These are phyloP conservation scores for Zygotorulaspora mrakii DNA, from an alignment of 1,139 yeast species.

Conservation along the genomic window DNA sequence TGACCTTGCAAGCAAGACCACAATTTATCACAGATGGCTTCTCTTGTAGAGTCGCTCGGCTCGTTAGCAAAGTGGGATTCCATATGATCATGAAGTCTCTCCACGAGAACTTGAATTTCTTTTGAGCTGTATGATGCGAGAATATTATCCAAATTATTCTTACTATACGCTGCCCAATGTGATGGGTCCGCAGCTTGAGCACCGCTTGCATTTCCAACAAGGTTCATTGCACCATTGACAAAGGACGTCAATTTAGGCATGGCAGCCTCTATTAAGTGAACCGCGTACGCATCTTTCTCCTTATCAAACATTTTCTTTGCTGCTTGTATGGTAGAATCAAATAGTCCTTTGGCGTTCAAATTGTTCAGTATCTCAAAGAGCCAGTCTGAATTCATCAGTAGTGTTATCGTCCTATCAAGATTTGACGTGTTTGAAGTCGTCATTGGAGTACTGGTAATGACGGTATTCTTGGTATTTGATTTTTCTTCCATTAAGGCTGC, in stretches of 20 bases:
- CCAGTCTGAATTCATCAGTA: conserved; percentile 61
- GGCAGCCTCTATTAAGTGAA: conserved; percentile 49
- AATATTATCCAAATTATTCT: conserved; percentile 55
- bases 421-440: conserved; percentile 14
- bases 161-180: conserved; percentile 61
- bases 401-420: conserved; percentile 39
- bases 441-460: conserved; percentile 8
- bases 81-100: conserved; percentile 53
- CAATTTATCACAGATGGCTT: conserved; percentile 43
- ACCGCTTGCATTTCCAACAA: conserved; percentile 42
- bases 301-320: conserved; percentile 42
- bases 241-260: conserved; percentile 66
- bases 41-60: conserved; percentile 33
- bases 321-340: conserved; percentile 30
- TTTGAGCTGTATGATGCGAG: conserved; percentile 53
- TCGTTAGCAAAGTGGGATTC: conserved; percentile 55
- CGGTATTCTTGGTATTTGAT: conserved; percentile 11
- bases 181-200: conserved; percentile 45
- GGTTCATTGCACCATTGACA: conserved; percentile 59
- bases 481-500: conserved; percentile 20
- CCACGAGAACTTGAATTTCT: conserved; percentile 56
- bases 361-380: conserved; percentile 46
- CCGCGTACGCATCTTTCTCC: conserved; percentile 46
- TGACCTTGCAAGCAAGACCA: conserved; percentile 54
- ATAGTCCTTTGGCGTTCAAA: conserved; percentile 24